phyloP scores from a whole-genome alignment of 2,329 filamentous ascomycete species.

The Fusarium algeriense region DNA sequence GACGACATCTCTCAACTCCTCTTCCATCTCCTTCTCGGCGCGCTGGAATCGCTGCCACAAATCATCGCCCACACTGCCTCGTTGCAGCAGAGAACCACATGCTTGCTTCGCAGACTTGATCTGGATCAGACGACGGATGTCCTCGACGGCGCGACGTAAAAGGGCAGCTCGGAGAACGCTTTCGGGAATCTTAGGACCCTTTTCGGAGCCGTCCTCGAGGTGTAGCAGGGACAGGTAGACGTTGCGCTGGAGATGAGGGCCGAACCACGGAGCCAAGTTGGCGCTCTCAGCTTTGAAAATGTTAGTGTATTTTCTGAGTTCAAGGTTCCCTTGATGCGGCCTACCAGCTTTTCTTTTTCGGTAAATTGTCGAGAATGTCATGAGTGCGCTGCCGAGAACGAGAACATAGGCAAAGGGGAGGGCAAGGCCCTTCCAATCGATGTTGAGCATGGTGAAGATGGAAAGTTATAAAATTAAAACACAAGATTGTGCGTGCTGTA shows the following conservation, averaged over 20 bases:
- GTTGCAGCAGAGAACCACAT: constrained; percentile 83
- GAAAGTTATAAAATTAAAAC: constrained; percentile 7
- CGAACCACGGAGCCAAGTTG: constrained; percentile 94
- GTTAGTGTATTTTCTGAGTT: constrained; percentile 7
- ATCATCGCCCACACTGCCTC: constrained; percentile 95
- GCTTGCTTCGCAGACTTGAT: constrained; percentile 91
- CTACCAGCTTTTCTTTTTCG: constrained; percentile 88
- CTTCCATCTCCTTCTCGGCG: constrained; percentile 98
- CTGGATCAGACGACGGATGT: constrained; percentile 91
- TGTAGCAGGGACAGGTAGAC: constrained; percentile 94
- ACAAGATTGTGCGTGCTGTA: constrained; percentile 6
- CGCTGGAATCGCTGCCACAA: constrained; percentile 91
- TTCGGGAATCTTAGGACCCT: constrained; percentile 79
- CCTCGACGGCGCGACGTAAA: constrained; percentile 88
- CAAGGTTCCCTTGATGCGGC: not conserved
- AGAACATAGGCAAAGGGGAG: constrained; percentile 91
- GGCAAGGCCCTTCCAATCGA: constrained; percentile 86
- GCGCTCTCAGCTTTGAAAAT: constrained; percentile 74
- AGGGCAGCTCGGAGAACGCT: constrained; percentile 89
- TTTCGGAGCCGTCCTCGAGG: constrained; percentile 74
- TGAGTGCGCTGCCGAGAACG: constrained; percentile 87
- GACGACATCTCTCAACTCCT: constrained; percentile 93
- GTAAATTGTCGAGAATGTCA: constrained; percentile 93
- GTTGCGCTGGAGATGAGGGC: constrained; percentile 89
- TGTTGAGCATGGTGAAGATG: constrained; percentile 60